phyloP scores from a whole-genome alignment of 345 rosid species.

The Eucalyptus globulus region DNA sequence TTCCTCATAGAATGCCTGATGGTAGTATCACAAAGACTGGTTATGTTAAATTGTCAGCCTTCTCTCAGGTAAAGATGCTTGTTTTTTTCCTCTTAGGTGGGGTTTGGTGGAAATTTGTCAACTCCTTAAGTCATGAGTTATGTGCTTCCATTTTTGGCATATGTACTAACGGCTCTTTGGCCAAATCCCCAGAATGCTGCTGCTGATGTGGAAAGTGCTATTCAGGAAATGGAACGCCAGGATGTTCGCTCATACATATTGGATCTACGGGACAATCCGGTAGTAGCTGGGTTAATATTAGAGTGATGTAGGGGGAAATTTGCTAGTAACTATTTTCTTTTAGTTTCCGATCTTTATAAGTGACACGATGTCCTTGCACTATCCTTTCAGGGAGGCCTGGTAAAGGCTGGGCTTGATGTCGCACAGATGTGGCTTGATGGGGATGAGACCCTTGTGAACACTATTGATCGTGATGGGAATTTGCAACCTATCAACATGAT shows the following conservation, averaged over 20 bases:
- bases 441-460: conserved; percentile 77
- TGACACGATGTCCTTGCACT: not conserved
- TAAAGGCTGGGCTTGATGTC: conserved; percentile 85
- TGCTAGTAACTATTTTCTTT: not conserved
- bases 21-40: conserved; percentile 66
- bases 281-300: not conserved
- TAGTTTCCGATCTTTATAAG: not conserved
- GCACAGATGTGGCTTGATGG: conserved; percentile 93
- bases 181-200: conserved; percentile 61
- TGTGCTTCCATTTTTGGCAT: not conserved
- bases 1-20: conserved; percentile 61
- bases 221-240: conserved; percentile 64
- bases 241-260: conserved; percentile 76
- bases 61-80: conserved; percentile 58
- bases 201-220: conserved; percentile 50
- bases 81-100: not conserved
- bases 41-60: conserved; percentile 59
- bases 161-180: not conserved
- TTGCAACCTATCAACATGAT: conserved; percentile 63
- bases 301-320: not conserved
- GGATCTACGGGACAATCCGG: conserved; percentile 83
- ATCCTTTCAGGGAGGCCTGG: conserved; percentile 68
- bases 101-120: not conserved
- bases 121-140: not conserved
- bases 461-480: conserved; percentile 74